These are phyloP conservation scores for Elasticomyces elasticus DNA, from an alignment of 495 filamentous ascomycete species.

Conservation along the genomic window DNA sequence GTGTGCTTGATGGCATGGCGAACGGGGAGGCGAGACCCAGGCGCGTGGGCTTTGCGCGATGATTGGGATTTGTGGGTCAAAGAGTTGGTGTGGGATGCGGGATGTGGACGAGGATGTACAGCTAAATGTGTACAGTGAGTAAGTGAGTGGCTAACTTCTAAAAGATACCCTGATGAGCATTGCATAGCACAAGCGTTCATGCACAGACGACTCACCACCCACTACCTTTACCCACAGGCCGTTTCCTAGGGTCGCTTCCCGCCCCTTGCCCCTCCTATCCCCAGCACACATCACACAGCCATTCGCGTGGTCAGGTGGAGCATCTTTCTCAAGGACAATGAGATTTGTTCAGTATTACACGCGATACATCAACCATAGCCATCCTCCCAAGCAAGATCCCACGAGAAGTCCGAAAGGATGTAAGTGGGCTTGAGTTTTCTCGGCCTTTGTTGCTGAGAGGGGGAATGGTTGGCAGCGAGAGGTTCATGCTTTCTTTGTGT, in stretches of 20 bases:
- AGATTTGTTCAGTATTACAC: slow-evolving; percentile 31
- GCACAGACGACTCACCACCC: too few species aligned
- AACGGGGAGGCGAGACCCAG: slow-evolving; percentile 13
- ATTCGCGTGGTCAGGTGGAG: slow-evolving; percentile 30
- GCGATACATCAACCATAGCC: slow-evolving; percentile 24
- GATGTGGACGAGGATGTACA: background rate
- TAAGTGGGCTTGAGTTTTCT: too few species aligned
- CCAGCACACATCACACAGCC: background rate
- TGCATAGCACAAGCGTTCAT: background rate
- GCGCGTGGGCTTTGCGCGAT: slow-evolving; percentile 31
- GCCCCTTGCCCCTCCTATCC: background rate
- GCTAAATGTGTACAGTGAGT: too few species aligned
- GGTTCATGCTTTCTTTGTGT: too few species aligned
- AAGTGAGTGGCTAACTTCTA: background rate
- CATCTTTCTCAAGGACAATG: slow-evolving; percentile 25
- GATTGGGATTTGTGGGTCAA: too few species aligned
- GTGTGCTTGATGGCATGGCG: slow-evolving; percentile 31
- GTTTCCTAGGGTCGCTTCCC: background rate
- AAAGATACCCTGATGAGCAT: background rate
- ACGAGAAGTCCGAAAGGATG: slow-evolving; percentile 12
- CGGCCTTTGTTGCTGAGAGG: too few species aligned
- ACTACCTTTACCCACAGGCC: background rate
- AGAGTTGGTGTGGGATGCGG: background rate
- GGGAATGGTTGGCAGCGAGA: too few species aligned
- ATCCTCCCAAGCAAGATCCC: background rate